These are phyloP conservation scores for Cyberlindnera meyerae DNA, from an alignment of 805 yeast genomes.

Conservation along the genomic window DNA sequence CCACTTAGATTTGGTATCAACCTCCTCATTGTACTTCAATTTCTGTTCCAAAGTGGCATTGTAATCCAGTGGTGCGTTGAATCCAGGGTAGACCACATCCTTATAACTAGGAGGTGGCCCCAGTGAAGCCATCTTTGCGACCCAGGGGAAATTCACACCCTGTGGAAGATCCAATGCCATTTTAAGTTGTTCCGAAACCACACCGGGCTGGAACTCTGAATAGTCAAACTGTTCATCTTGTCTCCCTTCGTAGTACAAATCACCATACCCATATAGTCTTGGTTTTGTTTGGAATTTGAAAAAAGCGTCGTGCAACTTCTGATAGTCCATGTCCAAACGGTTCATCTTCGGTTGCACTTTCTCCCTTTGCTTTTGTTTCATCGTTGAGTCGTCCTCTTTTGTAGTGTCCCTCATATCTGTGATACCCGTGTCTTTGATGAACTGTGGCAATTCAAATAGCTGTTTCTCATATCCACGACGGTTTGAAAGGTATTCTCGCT, in stretches of 20 bases:
- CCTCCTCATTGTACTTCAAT: slow-evolving; percentile 10
- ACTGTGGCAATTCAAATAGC: slow-evolving; percentile 74
- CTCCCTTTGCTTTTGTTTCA: slow-evolving; percentile 74
- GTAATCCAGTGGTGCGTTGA: slow-evolving; percentile 38
- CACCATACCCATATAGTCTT: slow-evolving; percentile 62
- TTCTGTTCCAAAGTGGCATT: slow-evolving; percentile 25
- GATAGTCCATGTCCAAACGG: slow-evolving; percentile 78
- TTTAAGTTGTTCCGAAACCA: slow-evolving; percentile 53
- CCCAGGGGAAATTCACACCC: slow-evolving; percentile 64
- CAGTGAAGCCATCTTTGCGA: slow-evolving; percentile 53
- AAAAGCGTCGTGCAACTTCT: slow-evolving; percentile 77
- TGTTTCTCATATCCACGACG: slow-evolving; percentile 61
- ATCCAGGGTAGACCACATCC: slow-evolving; percentile 52
- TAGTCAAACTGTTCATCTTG: slow-evolving; percentile 46
- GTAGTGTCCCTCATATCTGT: slow-evolving; percentile 73
- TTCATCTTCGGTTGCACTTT: slow-evolving; percentile 89
- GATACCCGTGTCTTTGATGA: slow-evolving; percentile 78
- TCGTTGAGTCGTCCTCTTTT: slow-evolving; percentile 42
- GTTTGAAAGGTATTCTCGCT: slow-evolving; percentile 66
- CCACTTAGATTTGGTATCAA: slow-evolving; percentile 10
- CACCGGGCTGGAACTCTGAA: slow-evolving; percentile 58
- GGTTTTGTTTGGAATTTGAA: slow-evolving; percentile 80
- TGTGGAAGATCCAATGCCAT: slow-evolving; percentile 65
- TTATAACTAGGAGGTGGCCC: slow-evolving; percentile 88
- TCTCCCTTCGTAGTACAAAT: slow-evolving; percentile 73